phyloP scores from a whole-genome alignment of 352 stramenopile genomes.

The Pythium periplocum region DNA sequence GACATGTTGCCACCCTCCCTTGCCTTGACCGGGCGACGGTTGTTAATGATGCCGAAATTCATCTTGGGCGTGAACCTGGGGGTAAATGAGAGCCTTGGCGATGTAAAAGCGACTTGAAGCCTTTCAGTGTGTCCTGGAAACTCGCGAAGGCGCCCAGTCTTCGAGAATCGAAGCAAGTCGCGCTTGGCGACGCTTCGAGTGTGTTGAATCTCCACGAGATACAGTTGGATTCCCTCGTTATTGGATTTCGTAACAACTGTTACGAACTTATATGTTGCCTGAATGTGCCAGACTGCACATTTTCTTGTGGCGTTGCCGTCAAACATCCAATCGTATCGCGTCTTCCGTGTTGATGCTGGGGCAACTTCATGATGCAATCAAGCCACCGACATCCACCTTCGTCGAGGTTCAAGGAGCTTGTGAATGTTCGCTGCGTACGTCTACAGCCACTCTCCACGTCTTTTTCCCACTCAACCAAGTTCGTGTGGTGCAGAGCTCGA shows the following conservation, averaged over 20 bases:
- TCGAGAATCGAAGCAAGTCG: too few species aligned
- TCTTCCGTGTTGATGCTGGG: slow-evolving; percentile 14
- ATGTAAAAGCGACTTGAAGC: too few species aligned
- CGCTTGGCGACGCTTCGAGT: too few species aligned
- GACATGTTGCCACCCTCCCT: slow-evolving; percentile 9
- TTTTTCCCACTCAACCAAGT: too few species aligned
- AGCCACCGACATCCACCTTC: slow-evolving; percentile 4
- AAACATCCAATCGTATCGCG: slow-evolving; percentile 10
- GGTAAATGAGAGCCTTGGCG: too few species aligned
- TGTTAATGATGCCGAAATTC: slow-evolving; percentile 87
- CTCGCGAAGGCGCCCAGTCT: too few species aligned
- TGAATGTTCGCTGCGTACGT: too few species aligned
- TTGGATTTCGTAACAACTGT: neutral
- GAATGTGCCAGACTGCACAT: slow-evolving; percentile 11
- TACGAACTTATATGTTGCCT: slow-evolving; percentile 5
- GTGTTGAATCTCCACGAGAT: slow-evolving; percentile 8
- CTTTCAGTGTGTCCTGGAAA: too few species aligned
- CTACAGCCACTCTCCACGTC: too few species aligned
- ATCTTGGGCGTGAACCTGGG: slow-evolving; percentile 18
- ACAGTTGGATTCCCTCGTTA: slow-evolving; percentile 5
- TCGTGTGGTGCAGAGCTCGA: too few species aligned
- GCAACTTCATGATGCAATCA: slow-evolving; percentile 17
- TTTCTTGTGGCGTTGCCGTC: slow-evolving; percentile 19
- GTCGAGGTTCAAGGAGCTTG: neutral
- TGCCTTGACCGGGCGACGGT: slow-evolving; percentile 35